Evolutionary conservation across 2,329 filamentous ascomycete species (phyloP).

Genomic region (Alternaria tenuissima): DNA sequence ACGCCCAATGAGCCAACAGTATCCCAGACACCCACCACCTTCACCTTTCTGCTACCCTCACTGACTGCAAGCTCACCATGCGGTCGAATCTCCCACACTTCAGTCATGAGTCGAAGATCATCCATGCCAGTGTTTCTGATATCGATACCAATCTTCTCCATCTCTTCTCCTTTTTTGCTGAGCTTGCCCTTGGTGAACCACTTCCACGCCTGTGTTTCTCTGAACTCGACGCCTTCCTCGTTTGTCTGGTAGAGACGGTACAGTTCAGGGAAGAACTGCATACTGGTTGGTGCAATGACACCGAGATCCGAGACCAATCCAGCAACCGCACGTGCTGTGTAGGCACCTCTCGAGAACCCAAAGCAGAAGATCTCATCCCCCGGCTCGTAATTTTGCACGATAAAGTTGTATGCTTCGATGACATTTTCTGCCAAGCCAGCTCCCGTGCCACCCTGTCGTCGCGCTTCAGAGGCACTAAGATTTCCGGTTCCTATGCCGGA

Average conservation of each 20-base stretch:
- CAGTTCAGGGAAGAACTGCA: slow-evolving; percentile 56
- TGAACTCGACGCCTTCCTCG: slow-evolving; percentile 35
- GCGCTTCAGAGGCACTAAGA: slow-evolving; percentile 33
- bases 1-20: slow-evolving; percentile 58
- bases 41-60: slow-evolving; percentile 44
- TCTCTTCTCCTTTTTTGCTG: slow-evolving; percentile 28
- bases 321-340: slow-evolving; percentile 54
- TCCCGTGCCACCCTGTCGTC: slow-evolving; percentile 53
- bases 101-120: slow-evolving; percentile 35
- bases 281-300: slow-evolving; percentile 55
- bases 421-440: slow-evolving; percentile 59
- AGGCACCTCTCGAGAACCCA: slow-evolving; percentile 58
- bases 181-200: slow-evolving; percentile 49
- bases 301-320: slow-evolving; percentile 57
- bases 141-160: slow-evolving; percentile 21
- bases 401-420: slow-evolving; percentile 60
- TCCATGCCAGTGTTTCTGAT: slow-evolving; percentile 12
- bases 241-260: slow-evolving; percentile 50
- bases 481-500: slow-evolving; percentile 46
- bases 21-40: slow-evolving; percentile 59
- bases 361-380: slow-evolving; percentile 60
- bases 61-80: slow-evolving; percentile 34
- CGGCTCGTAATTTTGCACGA: slow-evolving; percentile 59
- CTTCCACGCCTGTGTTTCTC: slow-evolving; percentile 40
- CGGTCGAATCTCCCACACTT: slow-evolving; percentile 48